Evolutionary conservation across 78 protist genomes (phyloP), one percentile per base, ranked within the genome.

Genomic region (Pirum gemmata): DNA sequence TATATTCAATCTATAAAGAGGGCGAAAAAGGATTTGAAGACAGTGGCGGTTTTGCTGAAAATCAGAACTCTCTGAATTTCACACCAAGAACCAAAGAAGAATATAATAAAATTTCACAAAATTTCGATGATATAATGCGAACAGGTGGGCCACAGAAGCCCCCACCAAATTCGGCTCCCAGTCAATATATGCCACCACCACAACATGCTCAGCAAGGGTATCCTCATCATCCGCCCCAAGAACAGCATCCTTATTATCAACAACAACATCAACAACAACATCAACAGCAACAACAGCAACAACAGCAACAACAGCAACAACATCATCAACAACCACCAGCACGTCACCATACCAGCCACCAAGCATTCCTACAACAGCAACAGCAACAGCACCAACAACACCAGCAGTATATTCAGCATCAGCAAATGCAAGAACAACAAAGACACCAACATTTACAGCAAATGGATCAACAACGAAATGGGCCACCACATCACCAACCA

Each of bases 241-340:
- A 78, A 78, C 82, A 78, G 0, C 82, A 78, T 31, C 82, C 25
- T 37, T 51, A 78, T 37, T n/a, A 72, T 29, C 74, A 72, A n/a
- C 74, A 72, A 72, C 74, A 72, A 72, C 74, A 72, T n/a, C 74
- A 72, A 72, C 74, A 72, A 72, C 74, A 72, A 72, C 74, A 72
- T n/a, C 74, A 72, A 72, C 74, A 72, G n/a, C 74, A 72, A 0
- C 74, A 72, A 0, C 74, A 72, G 0, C 74, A 72, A 72, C 74
- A 72, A 0, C 74, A 72, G n/a, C 74, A 72, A n/a, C 74, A 72
- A 0, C 74, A 72, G 74, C 74, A 72, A 0, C 74, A 72, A 0
- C 74, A 72, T 0, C 74, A 72, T 0, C 74, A 72, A 72, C 74
- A 72, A 72, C 74, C 29, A 72, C 74, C 29, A 72, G 51, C 29